phyloP scores from a whole-genome alignment of 805 yeast genomes.

The Barnettozyma vustinii region DNA sequence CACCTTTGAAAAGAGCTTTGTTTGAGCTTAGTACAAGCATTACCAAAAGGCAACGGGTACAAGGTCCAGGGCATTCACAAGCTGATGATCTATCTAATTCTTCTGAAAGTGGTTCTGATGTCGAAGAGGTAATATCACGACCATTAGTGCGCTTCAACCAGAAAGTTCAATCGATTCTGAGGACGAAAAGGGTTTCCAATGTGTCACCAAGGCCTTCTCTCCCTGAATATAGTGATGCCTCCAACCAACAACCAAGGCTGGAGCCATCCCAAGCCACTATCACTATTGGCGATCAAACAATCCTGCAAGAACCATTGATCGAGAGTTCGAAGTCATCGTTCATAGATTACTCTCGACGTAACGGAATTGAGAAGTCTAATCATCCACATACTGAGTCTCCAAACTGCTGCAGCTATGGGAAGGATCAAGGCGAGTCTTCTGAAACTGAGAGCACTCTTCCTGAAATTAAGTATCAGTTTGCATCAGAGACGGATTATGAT shows the following conservation, averaged over 20 bases:
- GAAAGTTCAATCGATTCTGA: slow-evolving; percentile 3
- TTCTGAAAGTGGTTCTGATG: not conserved
- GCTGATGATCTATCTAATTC: not conserved
- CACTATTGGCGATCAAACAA: slow-evolving; percentile 21
- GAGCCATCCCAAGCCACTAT: slow-evolving; percentile 13
- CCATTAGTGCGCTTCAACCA: not conserved
- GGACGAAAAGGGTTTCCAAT: slow-evolving; percentile 1
- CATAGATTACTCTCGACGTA: slow-evolving; percentile 8
- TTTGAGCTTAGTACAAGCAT: not conserved
- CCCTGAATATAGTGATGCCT: slow-evolving; percentile 5
- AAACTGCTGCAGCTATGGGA: not conserved
- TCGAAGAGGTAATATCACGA: not conserved
- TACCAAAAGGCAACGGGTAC: not conserved
- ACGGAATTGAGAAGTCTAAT: not conserved
- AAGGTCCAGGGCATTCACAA: not conserved
- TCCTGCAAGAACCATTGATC: slow-evolving; percentile 17
- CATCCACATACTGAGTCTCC: not conserved
- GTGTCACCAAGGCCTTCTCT: slow-evolving; percentile 11
- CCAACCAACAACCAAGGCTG: not conserved
- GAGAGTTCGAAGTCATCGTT: slow-evolving; percentile 19
- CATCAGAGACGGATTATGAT: slow-evolving; percentile 3
- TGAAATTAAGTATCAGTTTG: not conserved
- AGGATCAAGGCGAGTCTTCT: not conserved
- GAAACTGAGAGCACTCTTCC: not conserved
- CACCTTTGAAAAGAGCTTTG: slow-evolving; percentile 8